Evolutionary conservation across 75 land plant genomes (phyloP), one percentile per base, ranked within the genome.

Genomic region (Pseudotsuga menziesii): DNA sequence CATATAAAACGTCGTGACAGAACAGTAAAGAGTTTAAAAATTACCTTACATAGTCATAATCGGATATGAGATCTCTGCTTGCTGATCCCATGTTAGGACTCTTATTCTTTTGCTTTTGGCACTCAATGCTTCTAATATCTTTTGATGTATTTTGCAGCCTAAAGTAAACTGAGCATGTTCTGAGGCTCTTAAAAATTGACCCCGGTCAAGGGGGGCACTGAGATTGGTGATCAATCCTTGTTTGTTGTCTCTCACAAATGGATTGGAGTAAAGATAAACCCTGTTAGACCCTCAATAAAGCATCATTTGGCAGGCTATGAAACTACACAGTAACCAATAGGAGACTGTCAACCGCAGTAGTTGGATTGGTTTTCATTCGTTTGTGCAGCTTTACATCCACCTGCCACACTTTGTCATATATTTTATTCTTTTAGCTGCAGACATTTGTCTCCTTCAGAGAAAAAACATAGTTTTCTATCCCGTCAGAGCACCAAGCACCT

Each of bases 341-440:
- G 17, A 32, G 70, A 4, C n/a, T 7, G 36, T 36, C 32, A 17
- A 20, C 17, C 5, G 36, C 41, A 66, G 0, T 66, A 35, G 19
- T 66, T 32, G 5, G 19, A 35, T 36, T 66, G n/a, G 70, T 35
- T 36, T 66, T 36, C 20, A 66, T 5, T 17, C 20, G 20, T 41
- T 66, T 16, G 36, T 32, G 70, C 35, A 66, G 70, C 20, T 66
- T 66, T 66, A 35, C 70, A 36, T 29, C 70, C 44, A 66, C 70
- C 19, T 16, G 41, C 16, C 36, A 27, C 22, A 62, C 35, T 62
- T 62, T 62, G 5, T 6, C 5, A 5, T 41, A 6, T 41, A 41
- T 41, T 41, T 41, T 41, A 41, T 5, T 41, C 44, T 41, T 41
- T 41, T 5, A 41, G 44, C 44, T 41, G 5, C 44, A 41, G 5